These are phyloP conservation scores for Lanmaoa pseudosensibilis DNA, from an alignment of 768 basidiomycete species.

Conservation along the genomic window DNA sequence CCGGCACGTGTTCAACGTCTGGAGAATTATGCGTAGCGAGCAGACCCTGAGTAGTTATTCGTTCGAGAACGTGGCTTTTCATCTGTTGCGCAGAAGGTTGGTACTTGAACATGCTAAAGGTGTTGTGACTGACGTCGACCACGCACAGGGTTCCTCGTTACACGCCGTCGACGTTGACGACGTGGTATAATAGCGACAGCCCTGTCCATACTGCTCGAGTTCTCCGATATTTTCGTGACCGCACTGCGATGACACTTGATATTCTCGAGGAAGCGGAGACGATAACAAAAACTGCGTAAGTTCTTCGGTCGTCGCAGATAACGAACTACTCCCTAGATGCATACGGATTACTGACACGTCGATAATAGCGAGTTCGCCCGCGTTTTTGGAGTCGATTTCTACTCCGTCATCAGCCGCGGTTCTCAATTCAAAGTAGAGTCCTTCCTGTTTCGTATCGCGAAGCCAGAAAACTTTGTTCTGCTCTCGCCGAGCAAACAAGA, in stretches of 20 bases:
- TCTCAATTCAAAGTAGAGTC: constrained; percentile 99
- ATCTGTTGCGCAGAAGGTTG: constrained; percentile 74
- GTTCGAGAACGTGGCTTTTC: constrained; percentile 87
- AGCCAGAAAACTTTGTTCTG: constrained; percentile 90
- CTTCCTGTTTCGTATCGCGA: constrained; percentile 96
- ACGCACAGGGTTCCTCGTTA: constrained; percentile 73
- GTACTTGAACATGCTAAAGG: constrained; percentile 12
- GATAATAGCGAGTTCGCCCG: constrained; percentile 88
- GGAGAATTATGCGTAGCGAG: constrained; percentile 90
- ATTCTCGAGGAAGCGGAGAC: constrained; percentile 80
- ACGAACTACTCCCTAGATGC: background rate
- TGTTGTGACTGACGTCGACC: background rate
- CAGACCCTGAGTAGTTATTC: constrained; percentile 75
- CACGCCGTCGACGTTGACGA: constrained; percentile 55
- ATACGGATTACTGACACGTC: background rate
- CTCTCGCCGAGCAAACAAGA: constrained; percentile 87
- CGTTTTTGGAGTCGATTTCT: constrained; percentile 96
- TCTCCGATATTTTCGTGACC: constrained; percentile 61
- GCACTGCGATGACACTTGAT: constrained; percentile 70
- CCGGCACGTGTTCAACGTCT: constrained; percentile 88
- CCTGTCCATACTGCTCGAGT: constrained; percentile 56
- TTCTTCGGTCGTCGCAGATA: background rate
- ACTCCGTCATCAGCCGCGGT: constrained; percentile 90
- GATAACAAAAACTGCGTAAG: constrained; percentile 86
- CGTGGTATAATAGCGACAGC: constrained; percentile 63